Base-by-base conservation (phyloP, 257 asterid genomes). In the Thymus quinquecostatus region DNA sequence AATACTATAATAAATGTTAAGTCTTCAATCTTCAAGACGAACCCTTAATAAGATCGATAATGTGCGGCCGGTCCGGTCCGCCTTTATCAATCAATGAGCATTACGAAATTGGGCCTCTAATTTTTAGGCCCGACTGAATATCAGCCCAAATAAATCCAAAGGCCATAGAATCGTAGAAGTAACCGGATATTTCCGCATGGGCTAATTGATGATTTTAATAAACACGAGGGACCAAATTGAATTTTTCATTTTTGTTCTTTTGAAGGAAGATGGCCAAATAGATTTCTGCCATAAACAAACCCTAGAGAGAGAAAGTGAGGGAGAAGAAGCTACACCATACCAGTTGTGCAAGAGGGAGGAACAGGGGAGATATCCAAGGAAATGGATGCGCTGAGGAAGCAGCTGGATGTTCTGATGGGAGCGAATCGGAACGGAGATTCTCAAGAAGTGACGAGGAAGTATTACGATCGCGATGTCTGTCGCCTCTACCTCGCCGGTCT, bases 321-420 rank as follows among this genome's bases (percentile, higher is more conserved):
- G 10, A 11, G 48, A n/a, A 2, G 49, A 21, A n/a, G 49, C 40
- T 36, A 36, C 5, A 36, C 40, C 40, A 3, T 0, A 14, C 8
- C 10, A 14, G n/a, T 14, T 38, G 47, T n/a, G 33, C 28, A 38
- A 4, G 28, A 36, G 47, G 32, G 66, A 6, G 32, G 38, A 36
- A 34, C 8, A 14, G 32, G 8, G 8, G 14, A 7, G 49, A 36
- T 41, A 60, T 30, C 45, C 33, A 60, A 60, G 33, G 66, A 60
- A 38, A 91, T 92, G 97, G 97, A 92, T 78, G 95, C 96, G 67
- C 73, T 89, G 60, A 85, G 97, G 93, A 92, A 92, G 83, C 97
- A 92, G 78, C 87, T 92, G 69, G 96, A 92, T 70, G 96, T 92
- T 34, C 69, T 92, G 54, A 92, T 92, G 97, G 97, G 97, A 55